Conservation (phyloP, 2,329 filamentous ascomycete genomes). For the Aspergillus sp. region DNA sequence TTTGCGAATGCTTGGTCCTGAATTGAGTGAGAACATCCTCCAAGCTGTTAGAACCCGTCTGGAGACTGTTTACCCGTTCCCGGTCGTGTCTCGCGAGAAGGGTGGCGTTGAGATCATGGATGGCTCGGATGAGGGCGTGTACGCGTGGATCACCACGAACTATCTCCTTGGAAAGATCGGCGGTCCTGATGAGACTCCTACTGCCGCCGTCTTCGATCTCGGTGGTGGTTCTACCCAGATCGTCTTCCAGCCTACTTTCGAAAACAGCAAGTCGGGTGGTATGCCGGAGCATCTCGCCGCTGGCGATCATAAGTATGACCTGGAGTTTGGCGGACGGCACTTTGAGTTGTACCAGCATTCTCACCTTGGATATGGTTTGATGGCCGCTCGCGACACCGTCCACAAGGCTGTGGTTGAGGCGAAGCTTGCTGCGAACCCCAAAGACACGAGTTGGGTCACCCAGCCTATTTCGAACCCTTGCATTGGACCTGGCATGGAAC, state of each 20-base stretch:
- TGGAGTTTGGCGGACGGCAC: conserved; percentile 83
- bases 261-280: conserved; percentile 66
- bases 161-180: conserved; percentile 98
- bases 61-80: conserved; percentile 90
- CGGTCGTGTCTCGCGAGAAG: conserved; percentile 80
- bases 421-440: conserved; percentile 61
- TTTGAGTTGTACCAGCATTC: conserved; percentile 98
- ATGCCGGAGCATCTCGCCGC: conserved; percentile 82
- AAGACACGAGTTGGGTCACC: conserved; percentile 65
- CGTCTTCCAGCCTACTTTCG: conserved; percentile 95
- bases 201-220: conserved; percentile 92
- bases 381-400: conserved; percentile 87
- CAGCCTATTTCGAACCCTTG: conserved; percentile 78
- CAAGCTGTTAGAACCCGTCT: conserved; percentile 78
- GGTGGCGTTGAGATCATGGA: conserved; percentile 96
- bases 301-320: conserved; percentile 92
- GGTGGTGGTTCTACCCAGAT: conserved; percentile 97
- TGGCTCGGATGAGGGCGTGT: conserved; percentile 93
- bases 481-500: conserved; percentile 75
- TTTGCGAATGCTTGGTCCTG: conserved; percentile 77
- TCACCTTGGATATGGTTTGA: conserved; percentile 92
- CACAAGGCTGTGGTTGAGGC: conserved; percentile 73
- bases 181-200: conserved; percentile 81
- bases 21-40: conserved; percentile 79
- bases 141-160: conserved; percentile 98